Conservation (phyloP, 163 green algal species). For the Coccomyxa subellipsoidea region DNA sequence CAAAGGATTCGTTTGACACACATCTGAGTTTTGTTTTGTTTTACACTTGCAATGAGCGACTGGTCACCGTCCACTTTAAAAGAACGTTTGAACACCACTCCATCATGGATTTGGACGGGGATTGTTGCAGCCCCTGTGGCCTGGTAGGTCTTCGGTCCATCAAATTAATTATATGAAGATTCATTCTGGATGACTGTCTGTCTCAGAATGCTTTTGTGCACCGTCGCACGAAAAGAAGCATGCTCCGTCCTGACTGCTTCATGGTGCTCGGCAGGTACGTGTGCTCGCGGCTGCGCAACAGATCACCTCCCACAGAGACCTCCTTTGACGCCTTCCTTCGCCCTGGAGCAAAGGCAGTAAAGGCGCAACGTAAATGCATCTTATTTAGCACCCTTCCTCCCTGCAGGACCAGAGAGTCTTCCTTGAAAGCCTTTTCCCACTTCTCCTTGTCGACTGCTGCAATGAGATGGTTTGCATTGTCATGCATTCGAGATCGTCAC, state of each 20-base stretch:
- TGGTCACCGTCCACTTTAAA: neutral
- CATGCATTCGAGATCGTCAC: neutral
- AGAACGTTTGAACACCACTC: neutral
- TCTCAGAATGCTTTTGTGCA: neutral
- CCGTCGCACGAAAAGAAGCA: neutral
- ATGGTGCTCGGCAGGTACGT: neutral
- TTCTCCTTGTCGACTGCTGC: neutral
- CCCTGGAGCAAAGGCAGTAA: neutral
- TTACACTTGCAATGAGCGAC: too few species aligned
- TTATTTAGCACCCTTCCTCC: too few species aligned
- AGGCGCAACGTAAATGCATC: neutral
- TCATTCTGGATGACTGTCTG: neutral
- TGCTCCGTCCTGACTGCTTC: neutral
- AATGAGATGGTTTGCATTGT: neutral
- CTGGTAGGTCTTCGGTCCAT: neutral
- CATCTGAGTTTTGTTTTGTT: too few species aligned
- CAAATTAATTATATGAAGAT: neutral
- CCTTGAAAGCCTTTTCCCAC: neutral
- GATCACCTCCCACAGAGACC: neutral
- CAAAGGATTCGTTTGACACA: too few species aligned
- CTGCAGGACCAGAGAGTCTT: neutral
- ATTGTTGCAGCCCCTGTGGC: neutral
- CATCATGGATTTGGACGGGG: neutral
- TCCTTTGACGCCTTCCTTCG: slow-evolving; percentile 3
- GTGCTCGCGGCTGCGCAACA: neutral